Evolutionary conservation across 2,329 filamentous ascomycete genomes (phyloP).

Genomic region (Botryosphaeria agaves): DNA sequence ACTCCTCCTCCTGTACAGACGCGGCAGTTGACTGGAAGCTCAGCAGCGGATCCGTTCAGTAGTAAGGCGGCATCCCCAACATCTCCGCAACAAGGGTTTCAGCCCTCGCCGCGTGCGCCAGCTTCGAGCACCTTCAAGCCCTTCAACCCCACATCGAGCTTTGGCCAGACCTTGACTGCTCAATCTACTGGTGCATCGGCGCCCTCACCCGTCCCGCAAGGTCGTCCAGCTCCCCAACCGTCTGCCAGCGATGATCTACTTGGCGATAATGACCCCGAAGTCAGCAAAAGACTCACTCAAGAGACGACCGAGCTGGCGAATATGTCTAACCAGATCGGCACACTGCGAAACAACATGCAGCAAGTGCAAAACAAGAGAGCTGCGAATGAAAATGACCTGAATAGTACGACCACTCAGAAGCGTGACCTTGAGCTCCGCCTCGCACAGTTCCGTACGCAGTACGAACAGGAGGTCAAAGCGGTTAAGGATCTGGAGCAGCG

Average conservation of each 20-base stretch:
- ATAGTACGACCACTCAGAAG: constrained; percentile 70
- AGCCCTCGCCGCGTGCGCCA: constrained; percentile 23
- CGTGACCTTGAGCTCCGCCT: constrained; percentile 82
- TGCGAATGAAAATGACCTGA: constrained; percentile 65
- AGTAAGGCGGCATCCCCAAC: constrained; percentile 30
- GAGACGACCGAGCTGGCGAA: constrained; percentile 91
- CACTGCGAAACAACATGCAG: constrained; percentile 83
- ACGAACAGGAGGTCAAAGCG: constrained; percentile 83
- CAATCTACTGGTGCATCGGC: constrained; percentile 54
- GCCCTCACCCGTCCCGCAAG: constrained; percentile 16
- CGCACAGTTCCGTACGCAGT: constrained; percentile 68
- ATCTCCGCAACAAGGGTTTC: constrained; percentile 30
- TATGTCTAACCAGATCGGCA: constrained; percentile 86
- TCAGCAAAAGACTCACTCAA: constrained; percentile 71
- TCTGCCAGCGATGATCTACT: constrained; percentile 64
- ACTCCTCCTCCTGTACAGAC: constrained; percentile 27
- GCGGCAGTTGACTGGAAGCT: constrained; percentile 60
- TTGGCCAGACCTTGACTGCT: constrained; percentile 65
- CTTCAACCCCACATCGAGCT: constrained; percentile 82
- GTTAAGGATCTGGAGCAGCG: constrained; percentile 75
- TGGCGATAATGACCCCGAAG: constrained; percentile 77
- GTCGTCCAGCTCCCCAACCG: constrained; percentile 15
- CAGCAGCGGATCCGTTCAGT: constrained; percentile 45
- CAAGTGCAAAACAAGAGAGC: constrained; percentile 72
- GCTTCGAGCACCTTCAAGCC: constrained; percentile 54